Evolutionary conservation across 169 alveolate species (phyloP).

Genomic region (Plasmodium ovale): DNA sequence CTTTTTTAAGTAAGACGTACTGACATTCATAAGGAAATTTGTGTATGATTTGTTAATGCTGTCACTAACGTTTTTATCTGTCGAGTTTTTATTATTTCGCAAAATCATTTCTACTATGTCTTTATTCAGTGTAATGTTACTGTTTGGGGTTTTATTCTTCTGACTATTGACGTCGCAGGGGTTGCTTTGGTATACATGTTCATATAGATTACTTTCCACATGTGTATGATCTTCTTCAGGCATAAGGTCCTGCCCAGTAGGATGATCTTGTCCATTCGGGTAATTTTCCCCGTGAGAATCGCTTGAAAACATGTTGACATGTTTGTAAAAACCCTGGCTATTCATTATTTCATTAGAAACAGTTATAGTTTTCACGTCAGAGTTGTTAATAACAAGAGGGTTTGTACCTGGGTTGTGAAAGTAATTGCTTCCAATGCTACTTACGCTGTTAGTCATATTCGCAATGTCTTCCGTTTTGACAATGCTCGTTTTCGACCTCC

Average conservation of each 20-base stretch:
- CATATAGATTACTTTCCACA: too few relatives aligned
- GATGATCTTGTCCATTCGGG: too few relatives aligned
- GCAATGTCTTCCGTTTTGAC: too few relatives aligned
- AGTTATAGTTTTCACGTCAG: neutral
- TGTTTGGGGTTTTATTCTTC: neutral
- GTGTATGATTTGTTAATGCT: slow-evolving; percentile 25
- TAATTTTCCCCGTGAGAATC: too few relatives aligned
- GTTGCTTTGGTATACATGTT: too few relatives aligned
- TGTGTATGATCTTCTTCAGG: too few relatives aligned
- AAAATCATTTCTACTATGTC: slow-evolving; percentile 43
- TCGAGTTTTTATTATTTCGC: slow-evolving; percentile 31
- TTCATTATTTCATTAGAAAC: neutral
- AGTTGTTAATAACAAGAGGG: neutral
- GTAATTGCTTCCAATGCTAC: neutral
- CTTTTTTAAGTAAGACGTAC: slow-evolving; percentile 36
- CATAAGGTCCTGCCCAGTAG: too few relatives aligned
- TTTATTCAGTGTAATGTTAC: slow-evolving; percentile 20
- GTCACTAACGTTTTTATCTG: slow-evolving; percentile 11
- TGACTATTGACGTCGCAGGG: too few relatives aligned
- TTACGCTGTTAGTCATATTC: too few relatives aligned
- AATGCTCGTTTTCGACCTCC: neutral
- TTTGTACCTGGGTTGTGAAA: neutral
- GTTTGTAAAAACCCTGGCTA: neutral
- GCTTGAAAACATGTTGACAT: too few relatives aligned
- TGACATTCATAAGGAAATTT: slow-evolving; percentile 35